Conservation (phyloP, 352 stramenopile genomes). For the Phytophthora multivora region DNA sequence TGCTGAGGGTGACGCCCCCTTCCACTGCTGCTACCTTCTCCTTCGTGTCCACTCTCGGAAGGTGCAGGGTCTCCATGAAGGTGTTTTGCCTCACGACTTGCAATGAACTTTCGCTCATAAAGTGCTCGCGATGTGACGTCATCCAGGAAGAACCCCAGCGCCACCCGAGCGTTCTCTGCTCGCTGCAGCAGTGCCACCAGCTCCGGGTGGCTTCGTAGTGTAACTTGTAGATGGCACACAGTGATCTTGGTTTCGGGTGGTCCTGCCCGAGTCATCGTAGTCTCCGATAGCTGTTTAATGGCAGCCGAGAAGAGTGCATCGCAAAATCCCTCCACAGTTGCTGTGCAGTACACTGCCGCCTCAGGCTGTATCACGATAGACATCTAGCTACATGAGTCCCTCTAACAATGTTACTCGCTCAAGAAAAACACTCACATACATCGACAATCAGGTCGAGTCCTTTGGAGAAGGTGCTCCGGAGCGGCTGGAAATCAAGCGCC, state of each 20-base stretch:
- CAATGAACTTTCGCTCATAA: conserved; percentile 45
- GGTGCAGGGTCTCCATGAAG: conserved; percentile 10
- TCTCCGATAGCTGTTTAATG: conserved; percentile 48
- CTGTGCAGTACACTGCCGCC: conserved; percentile 56
- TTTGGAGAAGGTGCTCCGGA: conserved; percentile 50
- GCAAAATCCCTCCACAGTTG: conserved; percentile 59
- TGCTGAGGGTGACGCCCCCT: conserved; percentile 2
- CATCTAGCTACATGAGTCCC: not conserved
- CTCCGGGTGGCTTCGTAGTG: conserved; percentile 48
- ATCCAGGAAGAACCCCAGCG: conserved; percentile 61
- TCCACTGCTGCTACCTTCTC: conserved; percentile 6
- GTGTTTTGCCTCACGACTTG: conserved; percentile 53
- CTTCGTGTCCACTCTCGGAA: conserved; percentile 6
- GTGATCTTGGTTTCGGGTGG: conserved; percentile 59
- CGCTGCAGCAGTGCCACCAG: conserved; percentile 41
- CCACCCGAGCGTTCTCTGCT: conserved; percentile 39
- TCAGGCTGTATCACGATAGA: conserved; percentile 36
- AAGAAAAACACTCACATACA: conserved; percentile 38
- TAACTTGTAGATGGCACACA: conserved; percentile 58
- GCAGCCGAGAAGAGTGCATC: conserved; percentile 54
- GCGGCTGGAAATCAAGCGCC: conserved; percentile 61
- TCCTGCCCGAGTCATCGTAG: conserved; percentile 19
- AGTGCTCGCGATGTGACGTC: conserved; percentile 49
- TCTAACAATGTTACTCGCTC: not conserved
- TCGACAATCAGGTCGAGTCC: conserved; percentile 54